phyloP scores from a whole-genome alignment of 306 rosid genomes.

The Citrullus amarus region DNA sequence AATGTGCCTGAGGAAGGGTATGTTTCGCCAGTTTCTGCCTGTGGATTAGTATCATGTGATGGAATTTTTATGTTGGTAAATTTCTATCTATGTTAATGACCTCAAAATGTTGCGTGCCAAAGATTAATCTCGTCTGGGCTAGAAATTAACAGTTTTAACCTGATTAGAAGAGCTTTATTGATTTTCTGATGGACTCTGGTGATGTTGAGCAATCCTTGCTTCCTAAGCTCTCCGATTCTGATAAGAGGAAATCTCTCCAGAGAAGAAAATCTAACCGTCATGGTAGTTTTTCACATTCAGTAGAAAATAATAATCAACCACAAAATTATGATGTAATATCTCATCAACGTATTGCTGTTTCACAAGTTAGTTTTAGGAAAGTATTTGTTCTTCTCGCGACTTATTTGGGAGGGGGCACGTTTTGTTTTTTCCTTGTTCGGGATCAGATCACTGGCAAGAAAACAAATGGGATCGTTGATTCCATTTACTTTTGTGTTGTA shows the following conservation, averaged over 20 bases:
- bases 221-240: slow-evolving; percentile 22
- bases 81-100: background rate
- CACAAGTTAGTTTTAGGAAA: slow-evolving; percentile 28
- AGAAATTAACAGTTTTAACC: slow-evolving; percentile 11
- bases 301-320: slow-evolving; percentile 11
- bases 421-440: slow-evolving; percentile 50
- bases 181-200: slow-evolving; percentile 37
- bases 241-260: slow-evolving; percentile 32
- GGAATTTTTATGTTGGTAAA: background rate
- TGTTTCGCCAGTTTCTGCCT: background rate
- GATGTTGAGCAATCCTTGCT: slow-evolving; percentile 42
- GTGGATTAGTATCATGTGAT: background rate
- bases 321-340: slow-evolving; percentile 15
- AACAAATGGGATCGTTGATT: slow-evolving; percentile 54
- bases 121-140: background rate
- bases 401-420: slow-evolving; percentile 56
- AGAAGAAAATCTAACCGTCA: slow-evolving; percentile 21
- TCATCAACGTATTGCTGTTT: background rate
- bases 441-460: slow-evolving; percentile 43
- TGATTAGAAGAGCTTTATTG: background rate
- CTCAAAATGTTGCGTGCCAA: background rate
- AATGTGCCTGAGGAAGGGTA: background rate
- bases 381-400: slow-evolving; percentile 27
- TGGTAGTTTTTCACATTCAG: slow-evolving; percentile 15
- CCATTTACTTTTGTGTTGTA: slow-evolving; percentile 73